phyloP scores from a whole-genome alignment of 2,329 filamentous ascomycete species.

The Fusarium pseudonygamai region DNA sequence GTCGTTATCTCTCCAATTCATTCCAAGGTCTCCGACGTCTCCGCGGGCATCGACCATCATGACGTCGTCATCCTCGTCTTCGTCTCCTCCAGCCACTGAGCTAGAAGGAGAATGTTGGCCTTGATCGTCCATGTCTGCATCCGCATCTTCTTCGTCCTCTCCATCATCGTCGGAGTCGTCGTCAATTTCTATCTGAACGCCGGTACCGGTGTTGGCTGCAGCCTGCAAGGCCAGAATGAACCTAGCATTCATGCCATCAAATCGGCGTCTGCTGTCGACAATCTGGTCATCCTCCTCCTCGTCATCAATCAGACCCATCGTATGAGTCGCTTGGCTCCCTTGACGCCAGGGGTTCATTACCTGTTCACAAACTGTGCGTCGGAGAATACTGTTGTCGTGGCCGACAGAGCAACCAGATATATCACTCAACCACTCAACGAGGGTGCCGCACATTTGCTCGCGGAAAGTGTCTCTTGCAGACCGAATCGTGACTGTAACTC shows the following conservation, averaged over 20 bases:
- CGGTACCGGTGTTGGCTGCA: slow-evolving; percentile 43
- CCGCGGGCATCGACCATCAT: slow-evolving; percentile 65
- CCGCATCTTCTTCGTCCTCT: slow-evolving; percentile 52
- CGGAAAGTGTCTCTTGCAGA: slow-evolving; percentile 95
- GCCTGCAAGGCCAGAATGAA: slow-evolving; percentile 52
- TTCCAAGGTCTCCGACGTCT: slow-evolving; percentile 56
- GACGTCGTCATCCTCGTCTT: slow-evolving; percentile 64
- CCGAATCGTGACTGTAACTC: slow-evolving; percentile 93
- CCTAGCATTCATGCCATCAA: slow-evolving; percentile 48
- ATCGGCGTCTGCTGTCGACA: slow-evolving; percentile 48
- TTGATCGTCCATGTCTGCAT: slow-evolving; percentile 54
- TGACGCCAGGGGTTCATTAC: slow-evolving; percentile 87
- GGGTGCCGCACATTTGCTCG: slow-evolving; percentile 98
- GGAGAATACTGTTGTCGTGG: slow-evolving; percentile 79
- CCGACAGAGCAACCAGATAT: slow-evolving; percentile 90
- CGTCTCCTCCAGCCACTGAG: slow-evolving; percentile 52
- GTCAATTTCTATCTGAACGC: slow-evolving; percentile 44
- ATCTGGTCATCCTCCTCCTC: slow-evolving; percentile 60
- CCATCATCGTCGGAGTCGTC: slow-evolving; percentile 44
- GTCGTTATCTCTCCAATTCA: slow-evolving; percentile 65
- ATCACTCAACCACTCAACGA: slow-evolving; percentile 95
- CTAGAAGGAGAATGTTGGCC: slow-evolving; percentile 48
- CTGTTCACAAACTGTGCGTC: slow-evolving; percentile 88
- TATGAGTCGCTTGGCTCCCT: slow-evolving; percentile 85
- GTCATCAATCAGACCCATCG: slow-evolving; percentile 55